Conservation (phyloP, 345 rosid species). For the Eucalyptus regnans region DNA sequence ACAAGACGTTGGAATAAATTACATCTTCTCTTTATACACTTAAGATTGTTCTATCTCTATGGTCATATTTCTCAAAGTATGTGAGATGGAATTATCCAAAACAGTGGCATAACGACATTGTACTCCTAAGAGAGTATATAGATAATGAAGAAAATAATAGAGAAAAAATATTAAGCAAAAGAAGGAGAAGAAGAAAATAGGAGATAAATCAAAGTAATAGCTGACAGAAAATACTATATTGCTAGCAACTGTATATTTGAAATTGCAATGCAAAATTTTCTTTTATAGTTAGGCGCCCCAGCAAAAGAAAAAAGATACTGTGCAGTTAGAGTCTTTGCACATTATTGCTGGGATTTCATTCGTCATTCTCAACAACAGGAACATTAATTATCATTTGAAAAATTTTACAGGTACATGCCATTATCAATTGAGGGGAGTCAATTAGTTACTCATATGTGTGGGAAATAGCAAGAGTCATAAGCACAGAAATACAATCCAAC, state of each 20-base stretch:
- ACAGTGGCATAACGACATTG: not conserved
- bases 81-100: not conserved
- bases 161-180: not conserved
- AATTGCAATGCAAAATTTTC: not conserved
- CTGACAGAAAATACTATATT: not conserved
- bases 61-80: not conserved
- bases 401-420: not conserved
- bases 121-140: not conserved
- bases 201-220: not conserved
- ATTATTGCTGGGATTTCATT: not conserved
- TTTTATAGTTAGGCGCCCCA: not conserved
- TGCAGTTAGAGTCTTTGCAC: not conserved
- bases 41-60: not conserved
- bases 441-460: not conserved
- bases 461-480: not conserved
- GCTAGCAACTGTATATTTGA: not conserved
- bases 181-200: not conserved
- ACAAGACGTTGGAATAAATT: not conserved
- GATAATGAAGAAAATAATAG: not conserved
- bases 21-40: not conserved
- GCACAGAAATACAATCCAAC: not conserved
- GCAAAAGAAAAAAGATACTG: not conserved
- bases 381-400: not conserved
- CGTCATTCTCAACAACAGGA: not conserved
- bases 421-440: not conserved